Evolutionary conservation across 108 stramenopile genomes (phyloP).

Genomic region (Skeletonema menzelii): DNA sequence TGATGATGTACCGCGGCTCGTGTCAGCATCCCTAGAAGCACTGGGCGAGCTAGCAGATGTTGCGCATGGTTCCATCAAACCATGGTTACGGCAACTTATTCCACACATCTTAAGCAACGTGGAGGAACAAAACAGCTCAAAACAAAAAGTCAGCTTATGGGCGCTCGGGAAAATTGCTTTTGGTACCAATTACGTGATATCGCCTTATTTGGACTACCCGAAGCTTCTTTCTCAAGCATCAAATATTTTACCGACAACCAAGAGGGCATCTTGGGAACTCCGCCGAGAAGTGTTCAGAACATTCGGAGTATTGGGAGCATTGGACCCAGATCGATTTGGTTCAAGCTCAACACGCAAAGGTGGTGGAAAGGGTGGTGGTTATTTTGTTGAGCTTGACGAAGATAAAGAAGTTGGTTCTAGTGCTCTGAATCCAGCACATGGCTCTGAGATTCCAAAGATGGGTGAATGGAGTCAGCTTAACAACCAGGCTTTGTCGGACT

Average conservation of each 20-base stretch:
- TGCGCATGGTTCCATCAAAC: slow-evolving; percentile 70
- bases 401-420: slow-evolving; percentile 5
- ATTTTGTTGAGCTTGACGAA: slow-evolving; percentile 67
- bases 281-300: slow-evolving; percentile 92
- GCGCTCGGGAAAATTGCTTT: slow-evolving; percentile 90
- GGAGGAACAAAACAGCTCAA: slow-evolving; percentile 89
- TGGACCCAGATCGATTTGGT: slow-evolving; percentile 90
- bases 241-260: slow-evolving; percentile 78
- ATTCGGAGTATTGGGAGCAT: slow-evolving; percentile 92
- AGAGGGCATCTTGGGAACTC: slow-evolving; percentile 84
- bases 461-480: slow-evolving; percentile 7
- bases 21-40: slow-evolving; percentile 87
- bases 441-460: slow-evolving; percentile 17
- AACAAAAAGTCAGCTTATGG: slow-evolving; percentile 86
- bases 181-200: slow-evolving; percentile 92
- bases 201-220: slow-evolving; percentile 93
- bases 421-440: slow-evolving; percentile 3
- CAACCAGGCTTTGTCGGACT: background rate
- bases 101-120: slow-evolving; percentile 86
- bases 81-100: slow-evolving; percentile 85
- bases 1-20: slow-evolving; percentile 67
- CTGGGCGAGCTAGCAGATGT: slow-evolving; percentile 92
- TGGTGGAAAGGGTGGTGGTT: slow-evolving; percentile 82
- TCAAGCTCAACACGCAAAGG: slow-evolving; percentile 70
- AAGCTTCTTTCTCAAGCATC: slow-evolving; percentile 81